A percentile compares a stretch with the other conserved stretches of the same genome.
Conservation (phyloP, 2,329 filamentous ascomycete species). For the Fusarium sarcochroum region DNA sequence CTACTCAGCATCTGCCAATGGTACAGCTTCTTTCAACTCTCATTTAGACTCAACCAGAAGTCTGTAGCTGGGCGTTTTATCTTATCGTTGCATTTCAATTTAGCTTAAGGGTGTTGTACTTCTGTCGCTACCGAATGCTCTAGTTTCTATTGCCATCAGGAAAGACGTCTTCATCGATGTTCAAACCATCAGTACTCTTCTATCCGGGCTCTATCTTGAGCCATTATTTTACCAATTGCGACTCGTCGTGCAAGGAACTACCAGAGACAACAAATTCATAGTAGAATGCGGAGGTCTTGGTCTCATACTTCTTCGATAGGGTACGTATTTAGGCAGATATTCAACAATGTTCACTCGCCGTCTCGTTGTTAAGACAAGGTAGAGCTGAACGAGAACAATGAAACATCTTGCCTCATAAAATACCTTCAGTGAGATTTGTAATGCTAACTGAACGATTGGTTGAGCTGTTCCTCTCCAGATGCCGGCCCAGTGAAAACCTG, state of each 20-base stretch:
- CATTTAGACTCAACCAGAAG: slow-evolving; percentile 7
- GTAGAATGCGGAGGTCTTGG: background rate
- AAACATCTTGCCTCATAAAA: background rate
- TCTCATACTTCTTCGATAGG: background rate
- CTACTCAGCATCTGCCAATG: background rate
- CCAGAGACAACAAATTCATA: background rate
- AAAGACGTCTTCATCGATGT: background rate
- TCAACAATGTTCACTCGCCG: background rate
- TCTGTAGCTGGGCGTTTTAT: background rate
- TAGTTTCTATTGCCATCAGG: background rate
- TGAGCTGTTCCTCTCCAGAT: background rate
- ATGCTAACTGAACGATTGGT: background rate
- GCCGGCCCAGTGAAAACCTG: background rate
- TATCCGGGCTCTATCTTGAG: background rate
- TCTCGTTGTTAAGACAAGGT: background rate
- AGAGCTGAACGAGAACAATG: background rate
- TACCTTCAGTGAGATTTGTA: background rate
- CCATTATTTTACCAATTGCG: background rate
- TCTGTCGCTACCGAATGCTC: slow-evolving; percentile 32
- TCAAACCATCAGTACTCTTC: slow-evolving; percentile 2
- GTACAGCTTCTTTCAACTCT: slow-evolving; percentile 12
- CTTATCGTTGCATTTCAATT: slow-evolving; percentile 2
- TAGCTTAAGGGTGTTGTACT: slow-evolving; percentile 9
- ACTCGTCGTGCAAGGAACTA: background rate
- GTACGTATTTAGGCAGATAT: slow-evolving; percentile 1